Percentiles rank a stretch among this genome's conserved stretches.
Conservation (phyloP, 2,329 filamentous ascomycete genomes). For the Ophiobolus disseminans region DNA sequence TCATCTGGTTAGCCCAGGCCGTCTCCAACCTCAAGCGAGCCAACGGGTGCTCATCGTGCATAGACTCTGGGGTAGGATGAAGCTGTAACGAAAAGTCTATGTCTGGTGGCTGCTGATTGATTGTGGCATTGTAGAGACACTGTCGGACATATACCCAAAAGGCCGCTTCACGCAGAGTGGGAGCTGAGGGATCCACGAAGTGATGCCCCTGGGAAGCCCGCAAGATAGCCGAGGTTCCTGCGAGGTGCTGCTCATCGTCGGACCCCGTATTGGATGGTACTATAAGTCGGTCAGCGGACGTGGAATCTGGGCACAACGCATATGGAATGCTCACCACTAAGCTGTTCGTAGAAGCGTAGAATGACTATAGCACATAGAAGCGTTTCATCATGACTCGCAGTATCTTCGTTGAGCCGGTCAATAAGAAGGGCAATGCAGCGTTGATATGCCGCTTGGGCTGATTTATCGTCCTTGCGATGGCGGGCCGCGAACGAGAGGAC, state of each 20-base stretch:
- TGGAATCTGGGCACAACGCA: background rate
- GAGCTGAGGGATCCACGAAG: slow-evolving; percentile 41
- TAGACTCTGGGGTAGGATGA: slow-evolving; percentile 28
- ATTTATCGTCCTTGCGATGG: slow-evolving; percentile 27
- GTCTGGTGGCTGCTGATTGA: slow-evolving; percentile 41
- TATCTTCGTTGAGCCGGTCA: slow-evolving; percentile 32
- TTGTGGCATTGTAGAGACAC: slow-evolving; percentile 42
- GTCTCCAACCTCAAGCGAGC: slow-evolving; percentile 37
- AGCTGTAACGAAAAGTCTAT: slow-evolving; percentile 38
- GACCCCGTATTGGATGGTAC: slow-evolving; percentile 36
- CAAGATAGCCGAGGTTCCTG: slow-evolving; percentile 41
- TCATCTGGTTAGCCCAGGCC: slow-evolving; percentile 43
- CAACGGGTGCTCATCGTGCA: slow-evolving; percentile 32
- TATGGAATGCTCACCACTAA: slow-evolving; percentile 26
- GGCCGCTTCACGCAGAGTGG: slow-evolving; percentile 40
- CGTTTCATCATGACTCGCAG: slow-evolving; percentile 36
- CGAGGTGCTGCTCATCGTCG: slow-evolving; percentile 38
- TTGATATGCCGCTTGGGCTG: slow-evolving; percentile 35
- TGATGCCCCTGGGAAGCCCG: slow-evolving; percentile 36
- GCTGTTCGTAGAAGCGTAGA: slow-evolving; percentile 41
- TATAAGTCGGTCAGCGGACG: background rate
- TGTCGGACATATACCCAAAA: slow-evolving; percentile 46
- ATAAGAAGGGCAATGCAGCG: slow-evolving; percentile 41
- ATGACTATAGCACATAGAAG: slow-evolving; percentile 44
- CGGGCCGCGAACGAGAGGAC: slow-evolving; percentile 40